Evolutionary conservation across 495 filamentous ascomycete genomes (phyloP).

Genomic region (Penicillium malachiteum): DNA sequence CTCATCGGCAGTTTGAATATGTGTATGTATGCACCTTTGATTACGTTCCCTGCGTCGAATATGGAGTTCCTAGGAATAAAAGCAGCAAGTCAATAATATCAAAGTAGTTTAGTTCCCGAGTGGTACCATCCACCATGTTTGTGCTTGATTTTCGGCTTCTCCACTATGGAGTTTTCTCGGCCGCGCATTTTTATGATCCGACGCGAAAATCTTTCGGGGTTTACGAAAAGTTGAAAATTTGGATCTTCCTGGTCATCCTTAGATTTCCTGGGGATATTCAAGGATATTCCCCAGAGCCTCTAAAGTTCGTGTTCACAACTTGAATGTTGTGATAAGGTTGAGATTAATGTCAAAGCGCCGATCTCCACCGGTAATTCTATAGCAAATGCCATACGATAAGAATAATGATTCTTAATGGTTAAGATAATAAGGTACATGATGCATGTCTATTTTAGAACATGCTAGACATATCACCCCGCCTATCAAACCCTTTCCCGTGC

Average conservation of each 20-base stretch:
- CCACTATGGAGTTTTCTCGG: conserved; percentile 14
- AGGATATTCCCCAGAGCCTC: no score
- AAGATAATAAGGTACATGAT: no score
- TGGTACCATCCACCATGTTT: background rate
- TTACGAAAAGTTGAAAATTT: background rate
- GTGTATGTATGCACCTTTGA: no score
- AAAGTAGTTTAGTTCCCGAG: background rate
- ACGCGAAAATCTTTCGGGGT: background rate
- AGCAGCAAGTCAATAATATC: background rate
- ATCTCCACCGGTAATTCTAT: background rate
- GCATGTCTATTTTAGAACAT: no score
- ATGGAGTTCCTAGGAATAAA: background rate
- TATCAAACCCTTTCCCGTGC: no score
- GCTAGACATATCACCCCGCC: no score
- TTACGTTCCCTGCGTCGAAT: no score
- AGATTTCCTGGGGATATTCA: background rate
- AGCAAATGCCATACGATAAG: no score
- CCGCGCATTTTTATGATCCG: background rate
- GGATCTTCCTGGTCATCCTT: background rate
- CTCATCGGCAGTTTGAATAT: no score
- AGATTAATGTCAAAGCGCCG: conserved; percentile 6
- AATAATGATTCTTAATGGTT: no score
- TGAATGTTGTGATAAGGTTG: conserved; percentile 3
- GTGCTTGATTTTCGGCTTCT: background rate
- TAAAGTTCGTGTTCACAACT: no score